Conservation (phyloP, 78 protist species). For the Dictyostelium capitatum region DNA sequence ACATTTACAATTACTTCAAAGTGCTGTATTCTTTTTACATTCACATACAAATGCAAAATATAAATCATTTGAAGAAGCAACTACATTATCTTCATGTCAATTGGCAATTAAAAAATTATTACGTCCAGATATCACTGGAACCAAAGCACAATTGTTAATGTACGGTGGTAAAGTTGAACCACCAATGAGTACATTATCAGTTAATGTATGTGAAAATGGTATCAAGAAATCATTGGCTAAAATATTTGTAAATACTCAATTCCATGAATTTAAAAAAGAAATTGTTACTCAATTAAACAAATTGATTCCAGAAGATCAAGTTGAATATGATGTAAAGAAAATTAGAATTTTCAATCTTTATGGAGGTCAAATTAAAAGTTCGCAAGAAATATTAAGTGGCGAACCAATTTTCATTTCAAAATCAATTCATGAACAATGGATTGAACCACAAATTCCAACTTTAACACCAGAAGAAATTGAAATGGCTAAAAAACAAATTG, state of each 20-base stretch:
- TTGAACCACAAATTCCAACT: constrained; percentile 5
- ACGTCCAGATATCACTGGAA: neutral
- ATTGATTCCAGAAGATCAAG: neutral
- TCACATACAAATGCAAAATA: neutral
- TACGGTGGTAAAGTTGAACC: neutral
- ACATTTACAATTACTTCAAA: neutral
- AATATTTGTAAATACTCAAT: constrained; percentile 23
- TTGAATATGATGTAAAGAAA: constrained; percentile 8
- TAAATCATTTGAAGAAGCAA: neutral
- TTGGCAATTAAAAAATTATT: neutral
- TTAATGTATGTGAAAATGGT: constrained; percentile 8
- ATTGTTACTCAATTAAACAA: neutral
- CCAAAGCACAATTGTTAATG: no score
- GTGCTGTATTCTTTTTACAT: neutral
- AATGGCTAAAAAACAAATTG: neutral
- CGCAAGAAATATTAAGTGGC: constrained; percentile 24
- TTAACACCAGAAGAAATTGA: neutral
- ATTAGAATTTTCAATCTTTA: constrained; percentile 11
- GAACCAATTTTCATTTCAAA: neutral
- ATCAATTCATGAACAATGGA: neutral
- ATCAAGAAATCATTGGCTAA: neutral
- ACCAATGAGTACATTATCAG: constrained; percentile 8
- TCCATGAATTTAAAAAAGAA: constrained; percentile 21
- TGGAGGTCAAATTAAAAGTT: constrained; percentile 16
- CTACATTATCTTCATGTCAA: neutral